These are phyloP conservation scores for Diutina mesorugosa DNA, from an alignment of 1,139 yeast genomes.

Conservation along the genomic window DNA sequence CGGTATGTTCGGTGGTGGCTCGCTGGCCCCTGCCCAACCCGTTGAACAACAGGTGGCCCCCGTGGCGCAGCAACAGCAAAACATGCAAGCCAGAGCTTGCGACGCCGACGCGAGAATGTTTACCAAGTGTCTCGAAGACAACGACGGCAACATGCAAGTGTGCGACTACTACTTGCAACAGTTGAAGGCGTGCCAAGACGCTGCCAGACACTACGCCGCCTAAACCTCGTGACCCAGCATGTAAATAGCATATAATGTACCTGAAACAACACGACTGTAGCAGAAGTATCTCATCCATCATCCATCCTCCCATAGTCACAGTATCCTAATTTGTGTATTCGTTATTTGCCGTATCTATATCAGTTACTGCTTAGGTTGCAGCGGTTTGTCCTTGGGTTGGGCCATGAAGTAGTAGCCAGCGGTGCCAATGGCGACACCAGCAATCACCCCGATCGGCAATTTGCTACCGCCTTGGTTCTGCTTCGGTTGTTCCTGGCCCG, in stretches of 20 bases:
- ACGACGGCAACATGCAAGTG: constrained; percentile 89
- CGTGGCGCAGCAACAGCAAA: constrained; percentile 25
- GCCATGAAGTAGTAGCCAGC: not conserved
- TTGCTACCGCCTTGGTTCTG: not conserved
- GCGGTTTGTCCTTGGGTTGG: not conserved
- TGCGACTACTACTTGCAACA: constrained; percentile 96
- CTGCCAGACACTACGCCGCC: constrained; percentile 60
- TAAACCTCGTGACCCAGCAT: not conserved
- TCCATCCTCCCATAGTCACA: not conserved
- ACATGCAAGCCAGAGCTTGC: constrained; percentile 51
- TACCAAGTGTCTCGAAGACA: constrained; percentile 89
- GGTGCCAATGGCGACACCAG: not conserved
- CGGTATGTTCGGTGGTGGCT: constrained; percentile 77
- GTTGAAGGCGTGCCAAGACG: constrained; percentile 94
- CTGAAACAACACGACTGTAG: not conserved
- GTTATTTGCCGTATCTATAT: not conserved
- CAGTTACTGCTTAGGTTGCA: not conserved
- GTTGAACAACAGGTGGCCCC: constrained; percentile 28
- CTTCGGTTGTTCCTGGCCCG: not conserved
- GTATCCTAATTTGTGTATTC: not conserved
- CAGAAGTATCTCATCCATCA: not conserved
- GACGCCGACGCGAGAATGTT: constrained; percentile 90
- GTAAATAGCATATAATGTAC: not conserved
- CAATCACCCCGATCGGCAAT: not conserved
- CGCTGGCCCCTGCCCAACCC: constrained; percentile 40